Conservation (phyloP, 2,329 filamentous ascomycete species). For the Fusarium poae region DNA sequence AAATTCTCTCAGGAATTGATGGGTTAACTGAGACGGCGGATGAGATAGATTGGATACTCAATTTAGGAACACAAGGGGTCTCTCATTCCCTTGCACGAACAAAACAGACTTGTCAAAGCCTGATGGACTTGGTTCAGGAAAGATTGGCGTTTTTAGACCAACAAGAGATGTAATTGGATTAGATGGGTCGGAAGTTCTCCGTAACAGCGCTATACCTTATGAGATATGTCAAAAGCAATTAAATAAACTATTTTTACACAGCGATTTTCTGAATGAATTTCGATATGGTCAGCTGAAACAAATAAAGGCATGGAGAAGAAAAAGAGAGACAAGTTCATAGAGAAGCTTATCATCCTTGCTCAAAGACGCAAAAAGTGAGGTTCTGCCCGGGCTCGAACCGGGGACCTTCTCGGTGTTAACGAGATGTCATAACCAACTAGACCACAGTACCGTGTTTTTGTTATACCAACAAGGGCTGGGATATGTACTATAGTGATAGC, state of each 20-base stretch:
- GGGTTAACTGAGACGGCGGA: not conserved
- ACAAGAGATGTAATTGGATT: not conserved
- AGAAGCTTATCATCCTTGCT: accelerated
- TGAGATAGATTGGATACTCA: not conserved
- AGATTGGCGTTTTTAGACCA: not conserved
- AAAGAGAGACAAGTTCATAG: not conserved
- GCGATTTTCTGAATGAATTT: accelerated
- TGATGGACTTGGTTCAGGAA: not conserved
- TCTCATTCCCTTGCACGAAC: not conserved
- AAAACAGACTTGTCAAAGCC: not conserved
- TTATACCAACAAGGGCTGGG: accelerated
- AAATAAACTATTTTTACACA: not conserved
- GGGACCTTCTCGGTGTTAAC: slow-evolving; percentile 7
- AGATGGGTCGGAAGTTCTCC: not conserved
- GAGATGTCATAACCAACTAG: slow-evolving; percentile 7
- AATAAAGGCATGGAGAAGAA: too few species aligned
- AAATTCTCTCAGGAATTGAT: not conserved
- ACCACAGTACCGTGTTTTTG: not conserved
- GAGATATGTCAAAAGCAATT: not conserved
- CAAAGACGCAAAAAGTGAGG: not conserved
- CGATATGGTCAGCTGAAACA: not conserved
- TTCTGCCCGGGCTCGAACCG: slow-evolving; percentile 6
- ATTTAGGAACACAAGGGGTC: not conserved
- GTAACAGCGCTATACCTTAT: not conserved
- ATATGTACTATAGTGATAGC: accelerated